Conservation (phyloP, 371 early-diverging fungal species). For the Lichtheimia ornata region DNA sequence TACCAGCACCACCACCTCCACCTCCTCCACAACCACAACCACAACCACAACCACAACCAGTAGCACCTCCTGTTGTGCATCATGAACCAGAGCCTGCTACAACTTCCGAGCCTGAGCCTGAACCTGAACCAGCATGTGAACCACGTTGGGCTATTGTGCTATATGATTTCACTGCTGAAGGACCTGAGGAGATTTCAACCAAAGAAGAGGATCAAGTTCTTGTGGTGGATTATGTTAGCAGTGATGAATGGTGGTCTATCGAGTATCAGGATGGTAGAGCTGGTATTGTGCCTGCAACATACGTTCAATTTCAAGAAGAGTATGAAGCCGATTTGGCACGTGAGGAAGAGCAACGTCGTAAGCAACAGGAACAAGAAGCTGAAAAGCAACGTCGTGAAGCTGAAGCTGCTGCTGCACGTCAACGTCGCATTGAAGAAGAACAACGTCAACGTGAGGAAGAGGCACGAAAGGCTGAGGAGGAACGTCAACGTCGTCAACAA, state of each 20-base stretch:
- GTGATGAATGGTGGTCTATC: slow-evolving; percentile 78
- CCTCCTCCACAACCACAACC: no score
- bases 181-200: slow-evolving; percentile 76
- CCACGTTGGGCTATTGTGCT: slow-evolving; percentile 72
- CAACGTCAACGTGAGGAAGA: slow-evolving; percentile 28
- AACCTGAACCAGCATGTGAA: slow-evolving; percentile 34
- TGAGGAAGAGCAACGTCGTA: slow-evolving; percentile 30
- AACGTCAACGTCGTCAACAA: slow-evolving; percentile 39
- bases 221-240: slow-evolving; percentile 73
- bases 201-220: slow-evolving; percentile 74
- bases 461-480: slow-evolving; percentile 39
- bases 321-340: slow-evolving; percentile 31
- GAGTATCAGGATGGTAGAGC: slow-evolving; percentile 46
- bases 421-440: slow-evolving; percentile 27
- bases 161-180: slow-evolving; percentile 76
- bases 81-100: slow-evolving; percentile 2
- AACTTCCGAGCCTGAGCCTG: slow-evolving; percentile 23
- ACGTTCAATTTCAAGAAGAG: slow-evolving; percentile 52
- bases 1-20: not conserved
- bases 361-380: slow-evolving; percentile 30
- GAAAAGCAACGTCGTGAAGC: slow-evolving; percentile 32
- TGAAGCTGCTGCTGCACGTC: slow-evolving; percentile 26
- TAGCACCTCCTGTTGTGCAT: not conserved
- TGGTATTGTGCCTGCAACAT: slow-evolving; percentile 61
- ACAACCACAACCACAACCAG: no score